A percentile compares a stretch with the other conserved stretches of the same genome.
These are phyloP conservation scores for Candida pseudofarinosa DNA, from an alignment of 805 yeast genomes.

Conservation along the genomic window DNA sequence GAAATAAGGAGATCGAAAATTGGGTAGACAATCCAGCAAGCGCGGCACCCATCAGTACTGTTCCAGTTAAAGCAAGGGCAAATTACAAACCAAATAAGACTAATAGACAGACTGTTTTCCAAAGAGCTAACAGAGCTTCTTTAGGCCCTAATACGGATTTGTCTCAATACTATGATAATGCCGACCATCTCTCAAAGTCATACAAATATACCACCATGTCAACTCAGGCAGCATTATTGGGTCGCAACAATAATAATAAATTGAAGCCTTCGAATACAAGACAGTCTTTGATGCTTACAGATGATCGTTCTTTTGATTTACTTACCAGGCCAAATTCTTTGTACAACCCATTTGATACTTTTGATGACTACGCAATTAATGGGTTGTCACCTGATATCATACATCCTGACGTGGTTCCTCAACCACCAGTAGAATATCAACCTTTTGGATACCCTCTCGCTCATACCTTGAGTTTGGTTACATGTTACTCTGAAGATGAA, in stretches of 20 bases:
- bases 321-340: constrained; percentile 25
- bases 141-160: constrained; percentile 38
- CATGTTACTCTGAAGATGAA: constrained; percentile 93
- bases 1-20: constrained; percentile 68
- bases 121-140: constrained; percentile 25
- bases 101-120: constrained; percentile 40
- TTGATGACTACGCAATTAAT: constrained; percentile 32
- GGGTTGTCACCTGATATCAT: constrained; percentile 57
- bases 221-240: constrained; percentile 50
- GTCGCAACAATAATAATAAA: constrained; percentile 14
- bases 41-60: constrained; percentile 49
- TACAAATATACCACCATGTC: constrained; percentile 61
- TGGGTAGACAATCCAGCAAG: constrained; percentile 72
- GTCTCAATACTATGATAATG: constrained; percentile 32
- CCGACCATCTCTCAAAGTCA: constrained; percentile 29
- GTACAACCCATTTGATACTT: constrained; percentile 29
- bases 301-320: constrained; percentile 33
- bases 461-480: constrained; percentile 49
- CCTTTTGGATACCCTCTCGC: constrained; percentile 81
- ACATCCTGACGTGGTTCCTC: constrained; percentile 80
- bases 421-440: constrained; percentile 85
- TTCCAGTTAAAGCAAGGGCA: constrained; percentile 52
- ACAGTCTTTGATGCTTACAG: constrained; percentile 26
- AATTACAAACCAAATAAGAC: constrained; percentile 34
- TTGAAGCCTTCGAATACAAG: constrained; percentile 16